Evolutionary conservation across 768 basidiomycete genomes (phyloP).

Genomic region (Favolaschia claudopus): DNA sequence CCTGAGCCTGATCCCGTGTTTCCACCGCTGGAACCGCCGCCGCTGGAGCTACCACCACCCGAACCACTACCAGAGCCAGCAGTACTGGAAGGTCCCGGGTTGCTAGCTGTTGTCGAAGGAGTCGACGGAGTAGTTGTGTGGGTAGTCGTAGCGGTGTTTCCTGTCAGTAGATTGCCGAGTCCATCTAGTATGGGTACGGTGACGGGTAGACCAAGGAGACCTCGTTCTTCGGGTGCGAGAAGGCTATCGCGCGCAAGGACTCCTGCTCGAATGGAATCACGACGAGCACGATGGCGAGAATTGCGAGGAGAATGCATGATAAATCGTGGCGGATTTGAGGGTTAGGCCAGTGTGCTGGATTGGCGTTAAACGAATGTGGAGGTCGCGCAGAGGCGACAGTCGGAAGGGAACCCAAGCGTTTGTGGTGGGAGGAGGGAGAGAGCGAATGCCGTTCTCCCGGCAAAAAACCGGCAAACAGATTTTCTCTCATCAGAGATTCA

Average conservation of each 20-base stretch:
- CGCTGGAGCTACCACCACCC: not conserved
- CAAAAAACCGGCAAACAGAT: too few relatives aligned
- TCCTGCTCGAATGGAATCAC: not conserved
- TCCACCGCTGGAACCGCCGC: slow-evolving; percentile 12
- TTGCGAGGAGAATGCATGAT: slow-evolving; percentile 21
- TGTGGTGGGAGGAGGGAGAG: not conserved
- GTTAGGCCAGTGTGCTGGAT: slow-evolving; percentile 1
- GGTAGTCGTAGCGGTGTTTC: slow-evolving; percentile 23
- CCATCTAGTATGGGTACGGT: slow-evolving; percentile 50
- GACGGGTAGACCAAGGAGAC: slow-evolving; percentile 46
- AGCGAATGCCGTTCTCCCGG: not conserved
- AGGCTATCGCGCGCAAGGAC: not conserved
- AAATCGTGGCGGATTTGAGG: not conserved
- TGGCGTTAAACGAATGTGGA: slow-evolving; percentile 27
- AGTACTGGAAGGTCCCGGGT: too few relatives aligned
- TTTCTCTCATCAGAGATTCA: too few relatives aligned
- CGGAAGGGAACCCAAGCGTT: not conserved
- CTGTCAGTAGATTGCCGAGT: slow-evolving; percentile 41
- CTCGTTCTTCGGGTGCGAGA: slow-evolving; percentile 40
- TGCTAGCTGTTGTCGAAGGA: too few relatives aligned
- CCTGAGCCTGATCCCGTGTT: slow-evolving; percentile 22
- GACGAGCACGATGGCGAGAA: slow-evolving; percentile 17
- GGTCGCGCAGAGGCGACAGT: slow-evolving; percentile 16
- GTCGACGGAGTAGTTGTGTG: slow-evolving; percentile 18
- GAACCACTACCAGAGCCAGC: not conserved